Conservation (phyloP, 805 yeast genomes). For the Spathaspora girioi region DNA sequence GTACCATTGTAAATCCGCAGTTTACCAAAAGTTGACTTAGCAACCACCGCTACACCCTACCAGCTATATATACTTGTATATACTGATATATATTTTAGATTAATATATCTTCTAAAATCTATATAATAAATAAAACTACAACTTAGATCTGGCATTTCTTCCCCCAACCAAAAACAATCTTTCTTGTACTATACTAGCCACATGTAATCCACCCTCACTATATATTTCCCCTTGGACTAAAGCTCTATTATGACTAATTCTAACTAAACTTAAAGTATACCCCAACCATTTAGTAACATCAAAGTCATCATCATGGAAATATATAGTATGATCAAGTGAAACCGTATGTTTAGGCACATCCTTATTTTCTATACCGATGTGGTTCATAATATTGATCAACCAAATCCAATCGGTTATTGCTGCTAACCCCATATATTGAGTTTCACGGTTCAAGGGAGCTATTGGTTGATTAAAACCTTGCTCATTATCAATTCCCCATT, state of each 20-base stretch:
- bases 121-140: neutral
- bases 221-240: slow-evolving; percentile 57
- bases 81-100: neutral
- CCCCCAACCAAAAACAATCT: slow-evolving; percentile 34
- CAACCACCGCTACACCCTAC: too few relatives aligned
- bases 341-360: slow-evolving; percentile 43
- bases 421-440: slow-evolving; percentile 52
- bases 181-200: slow-evolving; percentile 64
- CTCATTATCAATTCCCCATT: slow-evolving; percentile 20
- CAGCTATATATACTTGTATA: too few relatives aligned
- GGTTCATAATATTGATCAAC: slow-evolving; percentile 18
- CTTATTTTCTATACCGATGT: slow-evolving; percentile 21
- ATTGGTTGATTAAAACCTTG: slow-evolving; percentile 9
- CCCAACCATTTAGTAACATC: slow-evolving; percentile 49
- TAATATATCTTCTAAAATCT: neutral
- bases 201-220: slow-evolving; percentile 43
- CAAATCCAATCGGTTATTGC: slow-evolving; percentile 52
- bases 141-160: slow-evolving; percentile 1
- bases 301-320: slow-evolving; percentile 58
- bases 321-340: slow-evolving; percentile 63
- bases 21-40: too few relatives aligned
- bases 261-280: slow-evolving; percentile 44
- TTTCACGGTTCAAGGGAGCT: slow-evolving; percentile 11
- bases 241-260: slow-evolving; percentile 50
- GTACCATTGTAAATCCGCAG: neutral